Conservation (phyloP, 495 filamentous ascomycete species). For the Jackrogersella multiformis region DNA sequence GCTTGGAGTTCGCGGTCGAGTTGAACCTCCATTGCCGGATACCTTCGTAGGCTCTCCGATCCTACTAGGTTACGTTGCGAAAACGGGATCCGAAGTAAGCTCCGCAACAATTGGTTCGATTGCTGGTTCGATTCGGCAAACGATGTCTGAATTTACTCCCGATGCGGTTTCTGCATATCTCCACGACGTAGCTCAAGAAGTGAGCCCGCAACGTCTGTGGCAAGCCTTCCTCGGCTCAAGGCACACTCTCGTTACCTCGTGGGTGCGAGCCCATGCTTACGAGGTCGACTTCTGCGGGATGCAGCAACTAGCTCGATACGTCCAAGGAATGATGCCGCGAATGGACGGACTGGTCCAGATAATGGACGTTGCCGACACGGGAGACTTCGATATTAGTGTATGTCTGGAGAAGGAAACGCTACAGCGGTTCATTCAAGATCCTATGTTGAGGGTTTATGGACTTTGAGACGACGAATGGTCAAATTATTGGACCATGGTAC, state of each 20-base stretch:
- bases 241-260: conserved; percentile 53
- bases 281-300: conserved; percentile 50
- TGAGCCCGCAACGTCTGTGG: conserved; percentile 52
- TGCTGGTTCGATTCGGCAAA: conserved; percentile 45
- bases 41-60: conserved; percentile 52
- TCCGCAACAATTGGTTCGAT: conserved; percentile 32
- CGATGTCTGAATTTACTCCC: conserved; percentile 48
- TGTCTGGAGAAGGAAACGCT: conserved; percentile 44
- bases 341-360: conserved; percentile 53
- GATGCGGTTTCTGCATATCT: conserved; percentile 45
- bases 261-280: conserved; percentile 49
- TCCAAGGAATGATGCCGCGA: conserved; percentile 50
- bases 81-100: conserved; percentile 26
- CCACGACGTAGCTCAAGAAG: conserved; percentile 49
- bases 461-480: conserved; percentile 1
- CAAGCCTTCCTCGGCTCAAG: conserved; percentile 49
- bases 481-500: no score
- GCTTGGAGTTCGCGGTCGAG: conserved; percentile 46
- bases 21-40: conserved; percentile 48
- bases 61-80: conserved; percentile 31
- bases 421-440: conserved; percentile 45
- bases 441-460: conserved; percentile 36
- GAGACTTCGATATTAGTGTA: conserved; percentile 50
- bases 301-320: conserved; percentile 39
- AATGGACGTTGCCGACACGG: conserved; percentile 43